Conservation (phyloP, 129 eudicot genomes). For the Flaveria linearis region DNA sequence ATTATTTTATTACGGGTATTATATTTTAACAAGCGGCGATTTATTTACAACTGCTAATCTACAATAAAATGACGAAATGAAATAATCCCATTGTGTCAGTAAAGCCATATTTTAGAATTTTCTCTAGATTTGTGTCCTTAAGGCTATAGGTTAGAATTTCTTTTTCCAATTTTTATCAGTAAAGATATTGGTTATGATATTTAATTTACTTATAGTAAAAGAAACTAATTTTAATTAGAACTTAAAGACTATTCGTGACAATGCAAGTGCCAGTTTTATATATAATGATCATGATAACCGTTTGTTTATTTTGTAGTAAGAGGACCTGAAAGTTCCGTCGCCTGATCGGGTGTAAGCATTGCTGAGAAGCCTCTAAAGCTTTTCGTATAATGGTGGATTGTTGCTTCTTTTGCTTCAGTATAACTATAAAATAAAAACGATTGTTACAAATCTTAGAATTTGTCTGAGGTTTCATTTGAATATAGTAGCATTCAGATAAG, state of each 20-base stretch:
- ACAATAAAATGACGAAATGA: not conserved
- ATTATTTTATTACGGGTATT: too few species aligned
- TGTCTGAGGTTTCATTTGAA: not conserved
- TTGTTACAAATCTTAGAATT: not conserved
- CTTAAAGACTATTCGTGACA: not conserved
- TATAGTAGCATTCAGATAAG: not conserved
- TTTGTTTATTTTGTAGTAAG: not conserved
- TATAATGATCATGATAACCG: not conserved
- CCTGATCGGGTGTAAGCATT: slow-evolving; percentile 64
- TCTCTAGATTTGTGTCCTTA: not conserved
- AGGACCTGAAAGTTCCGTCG: slow-evolving; percentile 49
- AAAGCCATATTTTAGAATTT: too few species aligned
- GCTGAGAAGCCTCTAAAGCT: slow-evolving; percentile 82
- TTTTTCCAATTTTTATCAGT: too few species aligned
- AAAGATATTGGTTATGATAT: too few species aligned
- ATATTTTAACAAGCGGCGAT: too few species aligned
- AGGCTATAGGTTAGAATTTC: not conserved
- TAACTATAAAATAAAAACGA: slow-evolving; percentile 31
- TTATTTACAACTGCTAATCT: too few species aligned
- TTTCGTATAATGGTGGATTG: slow-evolving; percentile 62
- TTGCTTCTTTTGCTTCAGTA: slow-evolving; percentile 53
- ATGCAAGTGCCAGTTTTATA: not conserved
- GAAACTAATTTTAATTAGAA: not conserved
- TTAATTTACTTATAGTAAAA: too few species aligned
- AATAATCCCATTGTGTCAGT: too few species aligned